phyloP scores from a whole-genome alignment of 2,329 filamentous ascomycete species.

The Trichoderma harzianum region DNA sequence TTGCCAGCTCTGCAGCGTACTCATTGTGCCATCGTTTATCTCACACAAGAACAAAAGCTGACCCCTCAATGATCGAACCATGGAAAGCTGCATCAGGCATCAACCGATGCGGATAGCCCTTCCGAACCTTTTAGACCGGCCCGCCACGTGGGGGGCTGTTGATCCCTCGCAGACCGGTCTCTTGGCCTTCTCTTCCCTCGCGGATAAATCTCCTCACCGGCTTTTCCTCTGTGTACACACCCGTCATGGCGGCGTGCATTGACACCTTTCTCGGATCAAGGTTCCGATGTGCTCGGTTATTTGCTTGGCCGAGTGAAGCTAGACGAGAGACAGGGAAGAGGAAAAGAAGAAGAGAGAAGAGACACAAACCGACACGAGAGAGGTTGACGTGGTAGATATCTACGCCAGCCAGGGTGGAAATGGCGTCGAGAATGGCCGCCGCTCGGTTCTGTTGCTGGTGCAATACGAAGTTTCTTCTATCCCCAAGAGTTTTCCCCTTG shows the following conservation, averaged over 20 bases:
- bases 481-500: not conserved
- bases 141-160: slow-evolving; percentile 17
- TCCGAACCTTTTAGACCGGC: slow-evolving; percentile 1
- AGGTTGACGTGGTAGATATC: not conserved
- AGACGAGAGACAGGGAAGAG: not conserved
- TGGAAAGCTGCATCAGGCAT: slow-evolving; percentile 18
- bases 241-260: slow-evolving; percentile 1
- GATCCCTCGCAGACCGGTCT: not conserved
- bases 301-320: not conserved
- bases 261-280: not conserved
- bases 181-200: not conserved
- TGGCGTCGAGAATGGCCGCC: not conserved
- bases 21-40: not conserved
- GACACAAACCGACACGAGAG: not conserved
- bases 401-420: not conserved
- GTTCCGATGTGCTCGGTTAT: not conserved
- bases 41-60: not conserved
- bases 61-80: slow-evolving; percentile 16
- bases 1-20: not conserved
- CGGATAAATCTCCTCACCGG: not conserved
- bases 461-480: not conserved
- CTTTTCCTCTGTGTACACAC: slow-evolving; percentile 4
- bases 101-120: slow-evolving; percentile 17
- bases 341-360: not conserved
- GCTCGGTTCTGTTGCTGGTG: not conserved